Evolutionary conservation across 257 asterid genomes (phyloP).

Genomic region (Ehretia macrophylla): DNA sequence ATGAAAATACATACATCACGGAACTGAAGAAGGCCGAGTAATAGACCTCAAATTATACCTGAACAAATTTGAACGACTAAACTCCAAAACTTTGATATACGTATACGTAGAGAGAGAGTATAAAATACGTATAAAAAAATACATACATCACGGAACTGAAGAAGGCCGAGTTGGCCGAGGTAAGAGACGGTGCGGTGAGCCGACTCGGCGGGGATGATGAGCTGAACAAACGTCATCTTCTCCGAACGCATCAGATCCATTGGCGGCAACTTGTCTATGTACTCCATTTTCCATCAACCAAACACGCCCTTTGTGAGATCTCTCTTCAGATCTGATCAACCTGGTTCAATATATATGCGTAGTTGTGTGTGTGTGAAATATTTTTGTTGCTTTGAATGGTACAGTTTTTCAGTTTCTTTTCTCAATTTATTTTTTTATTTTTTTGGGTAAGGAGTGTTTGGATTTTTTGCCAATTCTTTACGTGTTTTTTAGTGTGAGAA

Average conservation of each 20-base stretch:
- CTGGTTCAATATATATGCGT: background rate
- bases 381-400: background rate
- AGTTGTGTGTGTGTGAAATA: background rate
- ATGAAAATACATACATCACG: conserved; percentile 60
- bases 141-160: conserved; percentile 88
- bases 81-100: too few relatives aligned
- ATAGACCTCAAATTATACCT: too few relatives aligned
- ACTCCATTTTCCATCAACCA: conserved; percentile 62
- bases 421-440: too few relatives aligned
- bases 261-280: conserved; percentile 58
- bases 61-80: too few relatives aligned
- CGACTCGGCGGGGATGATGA: conserved; percentile 90
- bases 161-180: conserved; percentile 90
- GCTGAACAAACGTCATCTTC: conserved; percentile 89
- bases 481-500: too few relatives aligned
- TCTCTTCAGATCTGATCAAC: conserved; percentile 37
- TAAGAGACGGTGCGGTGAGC: conserved; percentile 94
- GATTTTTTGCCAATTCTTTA: too few relatives aligned
- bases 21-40: conserved; percentile 88
- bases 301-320: background rate
- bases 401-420: background rate
- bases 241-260: conserved; percentile 99
- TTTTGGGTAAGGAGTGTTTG: too few relatives aligned
- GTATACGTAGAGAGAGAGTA: background rate
- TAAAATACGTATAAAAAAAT: background rate